These are phyloP conservation scores for Penicillium ucsense DNA, from an alignment of 495 filamentous ascomycete genomes.

Conservation along the genomic window DNA sequence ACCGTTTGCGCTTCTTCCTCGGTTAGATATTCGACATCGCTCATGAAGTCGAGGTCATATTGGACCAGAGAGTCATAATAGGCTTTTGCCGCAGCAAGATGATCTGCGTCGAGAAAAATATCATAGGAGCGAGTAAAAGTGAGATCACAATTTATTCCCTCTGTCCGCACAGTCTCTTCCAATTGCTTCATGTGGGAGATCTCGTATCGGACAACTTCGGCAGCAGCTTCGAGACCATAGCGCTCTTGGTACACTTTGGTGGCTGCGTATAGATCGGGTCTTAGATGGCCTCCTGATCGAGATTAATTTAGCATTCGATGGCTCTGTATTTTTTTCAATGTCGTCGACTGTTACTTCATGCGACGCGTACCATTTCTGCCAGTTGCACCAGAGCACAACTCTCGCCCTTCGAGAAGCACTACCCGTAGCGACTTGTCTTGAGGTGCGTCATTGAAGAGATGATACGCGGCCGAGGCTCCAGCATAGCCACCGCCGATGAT, in stretches of 20 bases:
- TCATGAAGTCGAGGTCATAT: conserved; percentile 13
- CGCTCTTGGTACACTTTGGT: conserved; percentile 18
- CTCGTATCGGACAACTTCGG: conserved; percentile 23
- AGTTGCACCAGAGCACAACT: conserved; percentile 34
- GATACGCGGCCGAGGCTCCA: conserved; percentile 52
- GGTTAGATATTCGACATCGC: conserved; percentile 21
- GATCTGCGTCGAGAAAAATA: conserved; percentile 20
- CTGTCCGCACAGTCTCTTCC: conserved; percentile 19
- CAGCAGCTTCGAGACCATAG: conserved; percentile 19
- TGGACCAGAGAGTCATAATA: conserved; percentile 17
- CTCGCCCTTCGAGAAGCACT: conserved; percentile 30
- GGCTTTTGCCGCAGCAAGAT: conserved; percentile 15
- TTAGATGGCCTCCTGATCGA: conserved; percentile 24
- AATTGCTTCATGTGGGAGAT: conserved; percentile 21
- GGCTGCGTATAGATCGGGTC: conserved; percentile 24
- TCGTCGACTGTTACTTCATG: not conserved
- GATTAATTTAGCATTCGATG: not conserved
- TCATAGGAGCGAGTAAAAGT: conserved; percentile 27
- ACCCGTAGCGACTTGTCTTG: conserved; percentile 13
- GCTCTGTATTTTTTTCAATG: not conserved
- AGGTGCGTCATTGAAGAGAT: conserved; percentile 35
- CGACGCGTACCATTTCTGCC: conserved; percentile 27
- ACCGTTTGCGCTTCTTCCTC: conserved; percentile 19
- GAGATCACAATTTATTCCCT: conserved; percentile 36
- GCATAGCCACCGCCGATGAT: conserved; percentile 67